Evolutionary conservation across 2,329 filamentous ascomycete species (phyloP).

Genomic region (Colletotrichum chlorophyti): DNA sequence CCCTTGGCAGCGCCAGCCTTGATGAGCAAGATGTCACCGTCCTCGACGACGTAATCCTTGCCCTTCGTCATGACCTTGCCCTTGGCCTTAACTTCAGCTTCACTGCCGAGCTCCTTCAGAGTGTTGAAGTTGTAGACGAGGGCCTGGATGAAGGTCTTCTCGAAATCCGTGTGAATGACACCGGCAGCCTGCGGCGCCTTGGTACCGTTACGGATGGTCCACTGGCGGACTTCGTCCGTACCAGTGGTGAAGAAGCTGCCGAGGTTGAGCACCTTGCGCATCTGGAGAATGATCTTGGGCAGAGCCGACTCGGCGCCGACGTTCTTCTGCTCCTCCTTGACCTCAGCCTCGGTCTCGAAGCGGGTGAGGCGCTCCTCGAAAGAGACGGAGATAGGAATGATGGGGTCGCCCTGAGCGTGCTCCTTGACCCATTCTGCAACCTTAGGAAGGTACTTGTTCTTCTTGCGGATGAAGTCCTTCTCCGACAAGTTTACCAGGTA

Average conservation of each 20-base stretch:
- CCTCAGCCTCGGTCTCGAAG: slow-evolving; percentile 79
- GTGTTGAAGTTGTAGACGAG: slow-evolving; percentile 89
- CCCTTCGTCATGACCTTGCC: slow-evolving; percentile 99
- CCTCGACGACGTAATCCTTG: slow-evolving; percentile 92
- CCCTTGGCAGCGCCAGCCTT: slow-evolving; percentile 86
- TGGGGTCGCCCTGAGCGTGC: slow-evolving; percentile 84
- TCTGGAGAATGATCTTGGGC: slow-evolving; percentile 89
- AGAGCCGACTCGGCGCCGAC: slow-evolving; percentile 86
- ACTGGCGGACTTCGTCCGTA: slow-evolving; percentile 95
- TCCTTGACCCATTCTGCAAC: slow-evolving; percentile 96
- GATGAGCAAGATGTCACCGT: slow-evolving; percentile 84
- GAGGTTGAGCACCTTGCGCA: slow-evolving; percentile 90
- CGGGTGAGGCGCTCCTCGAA: slow-evolving; percentile 91
- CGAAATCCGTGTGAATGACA: slow-evolving; percentile 98
- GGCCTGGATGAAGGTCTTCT: slow-evolving; percentile 99
- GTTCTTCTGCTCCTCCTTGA: slow-evolving; percentile 85
- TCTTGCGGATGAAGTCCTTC: slow-evolving; percentile 96
- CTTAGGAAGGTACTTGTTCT: slow-evolving; percentile 98
- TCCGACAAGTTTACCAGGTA: slow-evolving; percentile 97
- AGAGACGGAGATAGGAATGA: slow-evolving; percentile 90
- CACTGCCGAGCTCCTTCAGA: slow-evolving; percentile 87
- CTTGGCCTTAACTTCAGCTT: slow-evolving; percentile 87
- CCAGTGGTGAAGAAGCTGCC: slow-evolving; percentile 98
- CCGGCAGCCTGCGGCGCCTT: slow-evolving; percentile 98
- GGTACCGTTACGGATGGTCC: slow-evolving; percentile 94